These are phyloP conservation scores for Pisolithus thermaeus DNA, from an alignment of 1,284 basidiomycete genomes.

Conservation along the genomic window DNA sequence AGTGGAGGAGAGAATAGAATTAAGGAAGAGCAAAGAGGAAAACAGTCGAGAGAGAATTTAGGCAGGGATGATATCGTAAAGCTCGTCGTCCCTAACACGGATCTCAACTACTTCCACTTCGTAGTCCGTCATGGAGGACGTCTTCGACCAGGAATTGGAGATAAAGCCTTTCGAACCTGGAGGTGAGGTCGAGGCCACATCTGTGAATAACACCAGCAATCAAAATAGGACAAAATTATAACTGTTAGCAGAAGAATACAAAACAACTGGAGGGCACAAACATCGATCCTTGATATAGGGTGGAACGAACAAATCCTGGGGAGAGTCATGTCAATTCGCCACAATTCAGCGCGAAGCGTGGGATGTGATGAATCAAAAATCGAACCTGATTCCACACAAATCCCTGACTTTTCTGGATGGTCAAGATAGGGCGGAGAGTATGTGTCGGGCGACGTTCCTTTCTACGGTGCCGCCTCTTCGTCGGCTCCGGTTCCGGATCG, in stretches of 20 bases:
- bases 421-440: conserved; percentile 71
- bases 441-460: conserved; percentile 52
- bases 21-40: not conserved
- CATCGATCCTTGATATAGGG: conserved; percentile 85
- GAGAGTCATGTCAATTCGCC: not conserved
- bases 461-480: conserved; percentile 48
- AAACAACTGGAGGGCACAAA: conserved; percentile 36
- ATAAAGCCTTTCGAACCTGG: conserved; percentile 60
- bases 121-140: conserved; percentile 59
- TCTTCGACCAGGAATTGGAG: conserved; percentile 61
- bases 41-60: not conserved
- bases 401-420: conserved; percentile 79
- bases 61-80: conserved; percentile 64
- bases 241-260: conserved; percentile 2
- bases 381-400: conserved; percentile 83
- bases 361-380: conserved; percentile 7
- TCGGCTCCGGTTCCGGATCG: conserved; percentile 43
- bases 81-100: conserved; percentile 68
- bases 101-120: conserved; percentile 84
- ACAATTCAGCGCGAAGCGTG: not conserved
- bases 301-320: conserved; percentile 73
- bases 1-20: not conserved
- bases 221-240: not conserved
- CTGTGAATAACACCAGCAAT: conserved; percentile 31
- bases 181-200: conserved; percentile 76